A percentile compares a stretch with the other conserved stretches of the same genome.
These are phyloP conservation scores for Rhizopus microsporus DNA, from an alignment of 371 early-diverging fungal genomes.

Conservation along the genomic window DNA sequence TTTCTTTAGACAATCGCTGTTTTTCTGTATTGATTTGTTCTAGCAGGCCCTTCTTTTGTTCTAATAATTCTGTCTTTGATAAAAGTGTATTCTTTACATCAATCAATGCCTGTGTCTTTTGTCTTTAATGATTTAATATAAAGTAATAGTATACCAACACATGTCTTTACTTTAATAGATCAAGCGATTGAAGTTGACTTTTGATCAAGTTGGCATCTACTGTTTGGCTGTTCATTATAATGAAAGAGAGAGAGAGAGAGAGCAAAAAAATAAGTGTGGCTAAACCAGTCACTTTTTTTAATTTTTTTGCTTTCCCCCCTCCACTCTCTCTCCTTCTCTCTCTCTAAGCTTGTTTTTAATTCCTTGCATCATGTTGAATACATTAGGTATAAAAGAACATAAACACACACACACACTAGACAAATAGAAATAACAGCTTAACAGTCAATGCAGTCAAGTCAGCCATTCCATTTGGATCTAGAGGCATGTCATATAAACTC, in stretches of 20 bases:
- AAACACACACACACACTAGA: no score
- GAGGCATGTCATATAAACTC: slow-evolving; percentile 48
- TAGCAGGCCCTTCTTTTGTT: slow-evolving; percentile 35
- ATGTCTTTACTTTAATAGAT: slow-evolving; percentile 14
- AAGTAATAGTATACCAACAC: background rate
- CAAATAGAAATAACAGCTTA: background rate
- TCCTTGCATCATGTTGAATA: slow-evolving; percentile 12
- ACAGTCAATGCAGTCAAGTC: slow-evolving; percentile 7
- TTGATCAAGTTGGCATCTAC: slow-evolving; percentile 13
- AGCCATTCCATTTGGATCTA: slow-evolving; percentile 30
- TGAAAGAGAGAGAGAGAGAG: slow-evolving; percentile 3
- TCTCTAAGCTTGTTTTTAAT: no score
- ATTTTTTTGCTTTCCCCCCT: background rate
- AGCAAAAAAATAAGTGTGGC: slow-evolving; percentile 5
- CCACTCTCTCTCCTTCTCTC: background rate
- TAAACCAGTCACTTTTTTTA: no score
- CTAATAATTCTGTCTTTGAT: slow-evolving; percentile 37
- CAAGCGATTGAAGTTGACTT: slow-evolving; percentile 19
- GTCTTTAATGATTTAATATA: slow-evolving; percentile 10
- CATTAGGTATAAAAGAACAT: slow-evolving; percentile 13
- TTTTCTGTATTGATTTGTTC: slow-evolving; percentile 43
- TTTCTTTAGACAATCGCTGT: slow-evolving; percentile 41
- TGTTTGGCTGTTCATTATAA: background rate
- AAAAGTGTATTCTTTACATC: slow-evolving; percentile 42
- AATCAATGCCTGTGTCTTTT: slow-evolving; percentile 36